Conservation (phyloP, 371 early-diverging fungal species). For the Sporodiniella umbellata region DNA sequence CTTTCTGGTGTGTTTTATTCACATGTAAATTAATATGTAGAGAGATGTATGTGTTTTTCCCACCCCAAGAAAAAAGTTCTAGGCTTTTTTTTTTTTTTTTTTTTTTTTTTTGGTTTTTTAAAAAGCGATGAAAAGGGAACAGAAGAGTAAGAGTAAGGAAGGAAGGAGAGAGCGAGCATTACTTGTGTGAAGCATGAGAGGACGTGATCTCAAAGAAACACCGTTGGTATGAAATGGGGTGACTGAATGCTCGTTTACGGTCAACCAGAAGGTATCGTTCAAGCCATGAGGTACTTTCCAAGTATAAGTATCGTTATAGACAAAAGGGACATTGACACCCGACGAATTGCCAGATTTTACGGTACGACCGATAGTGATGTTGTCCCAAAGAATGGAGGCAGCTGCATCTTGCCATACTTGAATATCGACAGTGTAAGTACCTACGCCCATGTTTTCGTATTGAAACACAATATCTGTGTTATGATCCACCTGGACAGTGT, state of each 20-base stretch:
- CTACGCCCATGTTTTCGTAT: conserved; percentile 26
- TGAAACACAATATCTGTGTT: conserved; percentile 21
- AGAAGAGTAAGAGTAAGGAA: neutral
- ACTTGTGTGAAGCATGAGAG: conserved; percentile 25
- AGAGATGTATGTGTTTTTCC: too few species aligned
- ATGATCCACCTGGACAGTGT: conserved; percentile 17
- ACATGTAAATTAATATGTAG: too few species aligned
- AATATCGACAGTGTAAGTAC: conserved; percentile 26
- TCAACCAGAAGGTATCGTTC: conserved; percentile 23
- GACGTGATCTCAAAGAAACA: conserved; percentile 15
- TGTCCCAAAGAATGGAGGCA: conserved; percentile 7
- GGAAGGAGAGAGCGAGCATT: conserved; percentile 4
- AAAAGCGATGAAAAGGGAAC: neutral
- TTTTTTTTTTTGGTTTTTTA: conserved; percentile 12
- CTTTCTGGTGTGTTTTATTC: too few species aligned
- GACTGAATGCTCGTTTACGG: conserved; percentile 14
- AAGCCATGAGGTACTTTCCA: conserved; percentile 29
- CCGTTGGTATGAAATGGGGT: conserved; percentile 8
- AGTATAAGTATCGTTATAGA: conserved; percentile 17
- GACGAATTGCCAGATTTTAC: conserved; percentile 23
- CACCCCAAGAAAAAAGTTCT: too few species aligned
- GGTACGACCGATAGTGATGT: conserved; percentile 13
- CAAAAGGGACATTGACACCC: conserved; percentile 12
- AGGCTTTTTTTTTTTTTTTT: conserved; percentile 10
- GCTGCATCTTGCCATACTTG: conserved; percentile 24